Percentiles rank a stretch among this genome's conserved stretches.
These are phyloP conservation scores for Protomyces inundatus DNA, from an alignment of 1,139 yeast genomes.

Conservation along the genomic window DNA sequence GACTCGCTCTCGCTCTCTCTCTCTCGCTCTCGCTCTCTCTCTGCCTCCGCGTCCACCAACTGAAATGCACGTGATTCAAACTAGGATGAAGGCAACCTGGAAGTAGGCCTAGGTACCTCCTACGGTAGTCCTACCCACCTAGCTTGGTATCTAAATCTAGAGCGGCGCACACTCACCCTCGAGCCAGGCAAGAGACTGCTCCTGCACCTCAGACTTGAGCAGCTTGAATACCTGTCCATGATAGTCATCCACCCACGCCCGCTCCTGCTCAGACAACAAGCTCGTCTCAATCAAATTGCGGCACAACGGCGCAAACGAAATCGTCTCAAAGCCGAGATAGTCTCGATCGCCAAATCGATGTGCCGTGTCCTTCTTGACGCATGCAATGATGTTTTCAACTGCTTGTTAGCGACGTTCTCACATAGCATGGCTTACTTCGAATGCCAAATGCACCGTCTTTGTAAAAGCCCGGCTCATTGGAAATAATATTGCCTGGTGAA, in stretches of 20 bases:
- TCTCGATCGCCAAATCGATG: conserved; percentile 48
- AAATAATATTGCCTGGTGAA: conserved; percentile 68
- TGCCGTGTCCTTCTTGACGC: conserved; percentile 47
- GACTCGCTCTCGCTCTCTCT: no score
- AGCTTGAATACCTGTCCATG: conserved; percentile 59
- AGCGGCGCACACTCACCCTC: conserved; percentile 16
- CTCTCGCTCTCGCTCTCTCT: no score
- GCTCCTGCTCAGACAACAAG: conserved; percentile 60
- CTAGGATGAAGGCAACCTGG: no score
- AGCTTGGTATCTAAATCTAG: no score
- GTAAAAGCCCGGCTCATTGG: conserved; percentile 95
- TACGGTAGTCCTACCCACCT: no score
- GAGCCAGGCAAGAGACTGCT: conserved; percentile 12
- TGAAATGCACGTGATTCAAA: no score
- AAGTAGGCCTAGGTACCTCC: no score
- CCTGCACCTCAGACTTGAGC: conserved; percentile 40
- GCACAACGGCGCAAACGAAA: conserved; percentile 77
- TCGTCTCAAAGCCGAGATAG: conserved; percentile 73
- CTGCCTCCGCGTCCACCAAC: no score
- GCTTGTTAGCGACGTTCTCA: not conserved
- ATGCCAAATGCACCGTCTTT: conserved; percentile 91
- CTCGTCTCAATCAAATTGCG: conserved; percentile 55
- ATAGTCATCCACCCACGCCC: conserved; percentile 61
- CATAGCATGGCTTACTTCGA: conserved; percentile 43
- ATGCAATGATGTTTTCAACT: conserved; percentile 69